phyloP scores from a whole-genome alignment of 2,329 filamentous ascomycete species.

The Aaosphaeria pasadenensis region DNA sequence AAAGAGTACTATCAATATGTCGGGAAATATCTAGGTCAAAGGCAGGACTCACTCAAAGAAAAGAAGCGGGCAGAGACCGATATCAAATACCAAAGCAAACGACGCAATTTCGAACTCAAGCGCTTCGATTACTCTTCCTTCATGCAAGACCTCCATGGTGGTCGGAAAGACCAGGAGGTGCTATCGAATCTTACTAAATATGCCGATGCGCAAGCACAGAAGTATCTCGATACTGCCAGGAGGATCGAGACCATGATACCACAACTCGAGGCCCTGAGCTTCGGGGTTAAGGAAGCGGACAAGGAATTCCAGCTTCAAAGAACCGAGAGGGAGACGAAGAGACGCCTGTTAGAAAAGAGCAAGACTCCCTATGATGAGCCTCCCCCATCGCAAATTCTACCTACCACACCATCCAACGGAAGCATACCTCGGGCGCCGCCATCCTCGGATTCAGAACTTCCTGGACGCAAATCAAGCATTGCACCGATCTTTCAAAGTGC shows the following conservation, averaged over 20 bases:
- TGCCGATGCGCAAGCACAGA: conserved; percentile 83
- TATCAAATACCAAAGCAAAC: conserved; percentile 91
- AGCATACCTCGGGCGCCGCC: conserved; percentile 16
- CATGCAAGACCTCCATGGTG: conserved; percentile 98
- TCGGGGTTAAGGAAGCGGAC: conserved; percentile 87
- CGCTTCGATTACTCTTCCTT: conserved; percentile 98
- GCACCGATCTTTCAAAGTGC: conserved; percentile 34
- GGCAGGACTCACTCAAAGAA: conserved; percentile 92
- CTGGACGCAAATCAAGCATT: conserved; percentile 30
- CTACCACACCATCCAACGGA: conserved; percentile 21
- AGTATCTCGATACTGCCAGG: conserved; percentile 78
- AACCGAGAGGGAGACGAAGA: conserved; percentile 93
- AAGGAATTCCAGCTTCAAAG: conserved; percentile 96
- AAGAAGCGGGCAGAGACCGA: conserved; percentile 96
- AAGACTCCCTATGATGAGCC: conserved; percentile 50
- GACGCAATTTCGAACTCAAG: conserved; percentile 92
- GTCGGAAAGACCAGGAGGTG: conserved; percentile 97
- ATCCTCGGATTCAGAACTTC: conserved; percentile 21
- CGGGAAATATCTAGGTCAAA: conserved; percentile 90
- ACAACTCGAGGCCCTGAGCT: conserved; percentile 81
- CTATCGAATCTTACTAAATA: conserved; percentile 92
- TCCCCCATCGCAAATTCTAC: conserved; percentile 15
- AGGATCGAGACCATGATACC: conserved; percentile 85
- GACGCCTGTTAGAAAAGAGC: conserved; percentile 84
- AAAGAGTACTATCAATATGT: conserved; percentile 98